These are phyloP conservation scores for Candida frijolesensis DNA, from an alignment of 1,139 yeast species.

Conservation along the genomic window DNA sequence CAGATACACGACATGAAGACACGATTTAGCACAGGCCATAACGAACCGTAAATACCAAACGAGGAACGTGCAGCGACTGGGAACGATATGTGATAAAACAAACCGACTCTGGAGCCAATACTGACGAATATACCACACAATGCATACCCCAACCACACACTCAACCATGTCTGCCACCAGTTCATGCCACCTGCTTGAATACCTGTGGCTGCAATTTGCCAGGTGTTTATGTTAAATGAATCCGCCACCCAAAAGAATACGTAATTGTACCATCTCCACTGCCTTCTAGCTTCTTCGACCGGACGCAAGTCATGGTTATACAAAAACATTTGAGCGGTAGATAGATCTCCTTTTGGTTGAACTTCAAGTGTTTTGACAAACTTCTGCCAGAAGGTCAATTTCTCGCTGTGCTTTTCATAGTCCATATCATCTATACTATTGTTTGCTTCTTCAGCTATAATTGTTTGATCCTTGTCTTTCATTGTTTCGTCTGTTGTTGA, in stretches of 20 bases:
- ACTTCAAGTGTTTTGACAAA: slow-evolving; percentile 12
- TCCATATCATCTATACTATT: background rate
- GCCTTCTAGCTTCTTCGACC: slow-evolving; percentile 65
- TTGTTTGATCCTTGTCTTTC: background rate
- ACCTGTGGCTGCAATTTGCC: slow-evolving; percentile 90
- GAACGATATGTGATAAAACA: slow-evolving; percentile 74
- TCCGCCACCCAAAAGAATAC: slow-evolving; percentile 86
- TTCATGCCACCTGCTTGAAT: slow-evolving; percentile 66
- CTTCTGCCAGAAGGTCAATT: slow-evolving; percentile 12
- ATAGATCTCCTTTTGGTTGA: slow-evolving; percentile 31
- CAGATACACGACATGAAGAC: slow-evolving; percentile 83
- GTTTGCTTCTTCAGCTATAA: background rate
- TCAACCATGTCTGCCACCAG: slow-evolving; percentile 90
- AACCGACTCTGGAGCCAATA: slow-evolving; percentile 69
- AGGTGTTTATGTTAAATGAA: slow-evolving; percentile 83
- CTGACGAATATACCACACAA: slow-evolving; percentile 65
- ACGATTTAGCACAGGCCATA: slow-evolving; percentile 81
- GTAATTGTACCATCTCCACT: slow-evolving; percentile 81
- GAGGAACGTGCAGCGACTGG: slow-evolving; percentile 75
- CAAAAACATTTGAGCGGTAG: slow-evolving; percentile 57
- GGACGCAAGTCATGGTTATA: slow-evolving; percentile 78
- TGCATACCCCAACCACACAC: slow-evolving; percentile 76
- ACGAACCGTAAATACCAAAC: slow-evolving; percentile 76
- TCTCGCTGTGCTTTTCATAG: background rate
- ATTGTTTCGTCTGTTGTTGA: background rate